Base-by-base conservation (phyloP, 768 basidiomycete species). In the Trametopsis cervina region DNA sequence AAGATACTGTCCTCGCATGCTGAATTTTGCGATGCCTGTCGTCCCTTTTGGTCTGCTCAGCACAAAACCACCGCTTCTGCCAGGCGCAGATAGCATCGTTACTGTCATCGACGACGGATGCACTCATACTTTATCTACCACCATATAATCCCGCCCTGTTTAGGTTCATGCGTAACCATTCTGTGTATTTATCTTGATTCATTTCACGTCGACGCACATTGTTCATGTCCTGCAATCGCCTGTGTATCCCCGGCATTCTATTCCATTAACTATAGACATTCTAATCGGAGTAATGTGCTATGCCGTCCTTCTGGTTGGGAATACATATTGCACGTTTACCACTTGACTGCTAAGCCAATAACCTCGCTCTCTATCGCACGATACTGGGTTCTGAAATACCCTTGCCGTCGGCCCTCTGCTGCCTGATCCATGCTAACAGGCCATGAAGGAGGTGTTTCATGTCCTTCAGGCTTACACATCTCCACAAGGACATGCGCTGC, bases 281-380 rank as follows among this genome's bases (percentile, higher is more conserved):
- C 45, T 36, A 36, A 15, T 33, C 29, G 15, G 29, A 33, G 15
- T 33, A 33, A 33, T 33, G 15, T 33, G 29, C 29, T 33, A 33
- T 7, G 26, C 25, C 12, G 18, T 15, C 42, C 18, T 24, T 40
- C 39, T 40, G 17, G 7, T 15, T 33, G 9, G 9, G 9, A 33
- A 33, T 7, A 15, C 29, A 33, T 7, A 7, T 7, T 33, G 15
- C 39, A 33, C 29, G 35, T 49, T 44, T 50, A 60, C 59, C 59
- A 60, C 46, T 58, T 58, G 10, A 60, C 59, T 2, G 59, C 59
- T 24, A 60, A 53, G 18, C 88, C 89, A 33, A 85, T 67, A 18
- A 89, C 80, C 57, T 92, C 89, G 66, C 82, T 89, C 65, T 88
- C 88, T 1, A 96, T 90, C 22, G 87, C 87, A 50, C 80, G 76